Conservation (phyloP, 2,329 filamentous ascomycete genomes). For the Leptographium wingfieldii region DNA sequence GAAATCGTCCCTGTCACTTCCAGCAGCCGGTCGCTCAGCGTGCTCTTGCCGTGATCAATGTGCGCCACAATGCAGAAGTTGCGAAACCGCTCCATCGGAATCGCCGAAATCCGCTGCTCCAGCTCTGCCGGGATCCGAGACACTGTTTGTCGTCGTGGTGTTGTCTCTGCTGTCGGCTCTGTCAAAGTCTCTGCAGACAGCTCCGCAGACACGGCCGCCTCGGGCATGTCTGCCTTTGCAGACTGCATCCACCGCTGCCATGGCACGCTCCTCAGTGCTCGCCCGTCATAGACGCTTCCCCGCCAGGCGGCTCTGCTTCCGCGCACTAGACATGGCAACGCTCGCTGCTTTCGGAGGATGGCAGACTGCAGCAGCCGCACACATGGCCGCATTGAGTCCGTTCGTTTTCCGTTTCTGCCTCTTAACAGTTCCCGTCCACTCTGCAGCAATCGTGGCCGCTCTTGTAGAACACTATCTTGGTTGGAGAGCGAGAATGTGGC, state of each 20-base stretch:
- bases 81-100: constrained; percentile 67
- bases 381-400: constrained; percentile 22
- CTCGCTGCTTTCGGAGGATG: background rate
- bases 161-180: background rate
- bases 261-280: background rate
- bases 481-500: background rate
- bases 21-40: constrained; percentile 79
- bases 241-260: background rate
- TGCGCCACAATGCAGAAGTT: constrained; percentile 99
- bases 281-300: background rate
- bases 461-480: background rate
- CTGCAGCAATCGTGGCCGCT: background rate
- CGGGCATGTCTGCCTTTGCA: background rate
- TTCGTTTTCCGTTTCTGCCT: background rate
- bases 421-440: too few species aligned
- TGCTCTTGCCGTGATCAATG: constrained; percentile 98
- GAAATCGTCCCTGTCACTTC: constrained; percentile 91
- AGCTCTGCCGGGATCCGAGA: constrained; percentile 24
- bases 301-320: background rate
- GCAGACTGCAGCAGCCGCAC: constrained; percentile 17
- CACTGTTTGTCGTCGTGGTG: background rate
- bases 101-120: constrained; percentile 53
- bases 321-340: background rate
- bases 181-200: background rate
- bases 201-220: background rate